phyloP scores from a whole-genome alignment of 768 basidiomycete genomes.

The Lactifluus rugatus region DNA sequence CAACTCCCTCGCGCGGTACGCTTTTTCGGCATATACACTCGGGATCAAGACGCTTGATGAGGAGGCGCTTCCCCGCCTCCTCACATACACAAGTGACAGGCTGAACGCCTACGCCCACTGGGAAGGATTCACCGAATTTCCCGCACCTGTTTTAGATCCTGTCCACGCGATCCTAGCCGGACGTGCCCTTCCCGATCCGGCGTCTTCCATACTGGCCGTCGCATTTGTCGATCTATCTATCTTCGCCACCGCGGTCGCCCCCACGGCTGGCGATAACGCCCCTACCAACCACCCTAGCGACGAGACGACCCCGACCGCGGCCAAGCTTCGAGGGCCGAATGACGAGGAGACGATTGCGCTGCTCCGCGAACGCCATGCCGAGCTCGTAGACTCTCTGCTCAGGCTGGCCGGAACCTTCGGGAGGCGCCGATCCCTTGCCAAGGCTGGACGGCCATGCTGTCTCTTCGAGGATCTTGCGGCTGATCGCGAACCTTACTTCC shows the following conservation, averaged over 20 bases:
- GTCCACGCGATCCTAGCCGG: constrained; percentile 4
- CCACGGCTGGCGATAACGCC: not conserved
- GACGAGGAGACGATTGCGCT: not conserved
- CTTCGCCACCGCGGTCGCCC: not conserved
- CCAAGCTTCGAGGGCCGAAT: not conserved
- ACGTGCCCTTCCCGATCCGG: constrained; percentile 9
- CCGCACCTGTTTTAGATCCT: not conserved
- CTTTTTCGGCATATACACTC: constrained; percentile 7
- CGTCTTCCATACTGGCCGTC: constrained; percentile 4
- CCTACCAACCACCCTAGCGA: not conserved
- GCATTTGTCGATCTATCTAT: constrained; percentile 14
- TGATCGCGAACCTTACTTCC: not conserved
- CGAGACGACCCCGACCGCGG: not conserved
- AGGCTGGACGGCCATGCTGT: constrained; percentile 13
- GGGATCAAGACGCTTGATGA: constrained; percentile 1
- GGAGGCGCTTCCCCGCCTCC: constrained; percentile 2
- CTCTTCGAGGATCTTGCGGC: constrained; percentile 1
- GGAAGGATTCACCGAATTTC: not conserved
- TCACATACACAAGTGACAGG: not conserved
- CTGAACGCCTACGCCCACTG: constrained; percentile 7
- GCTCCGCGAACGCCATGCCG: constrained; percentile 5
- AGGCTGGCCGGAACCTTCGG: constrained; percentile 2
- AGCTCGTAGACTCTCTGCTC: not conserved
- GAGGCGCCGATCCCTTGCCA: constrained; percentile 10
- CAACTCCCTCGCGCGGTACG: constrained; percentile 12